These are phyloP conservation scores for Coemansia sp. DNA, from an alignment of 192 early-diverging fungal species.

Conservation along the genomic window DNA sequence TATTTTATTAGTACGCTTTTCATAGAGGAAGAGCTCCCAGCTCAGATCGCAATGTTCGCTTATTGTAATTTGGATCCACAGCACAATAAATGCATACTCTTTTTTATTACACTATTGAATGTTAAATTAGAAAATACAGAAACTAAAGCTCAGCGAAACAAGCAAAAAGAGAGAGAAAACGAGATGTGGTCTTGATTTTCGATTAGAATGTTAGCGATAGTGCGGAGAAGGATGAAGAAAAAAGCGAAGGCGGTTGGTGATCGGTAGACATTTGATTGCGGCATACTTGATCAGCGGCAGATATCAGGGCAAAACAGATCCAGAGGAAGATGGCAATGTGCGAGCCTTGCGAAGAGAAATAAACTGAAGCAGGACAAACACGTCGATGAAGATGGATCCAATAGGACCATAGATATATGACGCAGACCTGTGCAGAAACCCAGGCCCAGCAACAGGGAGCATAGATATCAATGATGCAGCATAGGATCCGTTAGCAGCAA, in stretches of 20 bases:
- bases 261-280: neutral
- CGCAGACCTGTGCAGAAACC: conserved; percentile 11
- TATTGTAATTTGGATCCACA: too few relatives aligned
- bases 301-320: neutral
- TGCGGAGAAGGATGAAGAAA: neutral
- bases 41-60: too few relatives aligned
- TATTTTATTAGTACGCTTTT: too few relatives aligned
- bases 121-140: neutral
- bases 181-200: neutral
- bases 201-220: neutral
- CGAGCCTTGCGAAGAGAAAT: conserved; percentile 3
- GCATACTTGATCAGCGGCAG: neutral
- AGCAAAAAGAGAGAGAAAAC: neutral
- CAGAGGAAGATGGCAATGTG: neutral
- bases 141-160: neutral
- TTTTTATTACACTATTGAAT: neutral
- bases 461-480: conserved; percentile 42
- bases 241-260: too few relatives aligned
- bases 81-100: neutral
- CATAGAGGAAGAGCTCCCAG: too few relatives aligned
- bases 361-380: conserved; percentile 21
- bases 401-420: conserved; percentile 31
- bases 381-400: conserved; percentile 21
- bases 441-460: conserved; percentile 27
- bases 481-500: conserved; percentile 70